A percentile compares a stretch with the other conserved stretches of the same genome.
phyloP scores from a whole-genome alignment of 2,329 filamentous ascomycete species.

The Tolypocladium pustulatum region DNA sequence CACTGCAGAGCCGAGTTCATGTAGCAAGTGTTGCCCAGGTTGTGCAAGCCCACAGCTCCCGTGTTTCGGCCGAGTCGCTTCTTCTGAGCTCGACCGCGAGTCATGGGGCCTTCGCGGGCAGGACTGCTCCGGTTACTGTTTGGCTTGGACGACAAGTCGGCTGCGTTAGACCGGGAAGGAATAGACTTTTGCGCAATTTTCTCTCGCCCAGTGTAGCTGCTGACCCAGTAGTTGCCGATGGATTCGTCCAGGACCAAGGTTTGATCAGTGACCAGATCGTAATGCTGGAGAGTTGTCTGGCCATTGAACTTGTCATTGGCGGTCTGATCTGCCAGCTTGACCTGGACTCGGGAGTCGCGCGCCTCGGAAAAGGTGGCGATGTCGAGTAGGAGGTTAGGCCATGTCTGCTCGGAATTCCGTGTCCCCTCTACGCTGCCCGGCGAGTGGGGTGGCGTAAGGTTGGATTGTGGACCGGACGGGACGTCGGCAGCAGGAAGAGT shows the following conservation, averaged over 20 bases:
- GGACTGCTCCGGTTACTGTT: constrained; percentile 60
- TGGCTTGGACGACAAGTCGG: constrained; percentile 16
- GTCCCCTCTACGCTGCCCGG: constrained; percentile 18
- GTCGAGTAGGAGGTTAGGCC: constrained; percentile 32
- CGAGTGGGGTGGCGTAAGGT: constrained; percentile 30
- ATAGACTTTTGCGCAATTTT: constrained; percentile 25
- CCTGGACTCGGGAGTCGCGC: constrained; percentile 12
- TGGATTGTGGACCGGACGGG: constrained; percentile 21
- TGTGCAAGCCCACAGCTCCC: constrained; percentile 75
- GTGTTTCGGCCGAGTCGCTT: constrained; percentile 59
- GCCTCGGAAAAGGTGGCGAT: constrained; percentile 41
- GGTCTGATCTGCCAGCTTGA: constrained; percentile 50
- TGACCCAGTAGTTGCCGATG: constrained; percentile 48
- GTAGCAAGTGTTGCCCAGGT: constrained; percentile 96
- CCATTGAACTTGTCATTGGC: constrained; percentile 71
- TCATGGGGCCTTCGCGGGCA: constrained; percentile 47
- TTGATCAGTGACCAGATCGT: constrained; percentile 61
- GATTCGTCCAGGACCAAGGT: constrained; percentile 79
- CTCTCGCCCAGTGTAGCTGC: constrained; percentile 29
- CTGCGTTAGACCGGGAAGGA: constrained; percentile 16
- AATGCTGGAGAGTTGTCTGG: constrained; percentile 50
- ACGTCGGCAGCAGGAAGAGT: constrained; percentile 24
- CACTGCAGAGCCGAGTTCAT: constrained; percentile 98
- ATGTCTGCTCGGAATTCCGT: constrained; percentile 18
- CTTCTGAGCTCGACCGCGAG: constrained; percentile 60